Evolutionary conservation across 352 stramenopile species (phyloP).

Genomic region (Pythium brachiatum): DNA sequence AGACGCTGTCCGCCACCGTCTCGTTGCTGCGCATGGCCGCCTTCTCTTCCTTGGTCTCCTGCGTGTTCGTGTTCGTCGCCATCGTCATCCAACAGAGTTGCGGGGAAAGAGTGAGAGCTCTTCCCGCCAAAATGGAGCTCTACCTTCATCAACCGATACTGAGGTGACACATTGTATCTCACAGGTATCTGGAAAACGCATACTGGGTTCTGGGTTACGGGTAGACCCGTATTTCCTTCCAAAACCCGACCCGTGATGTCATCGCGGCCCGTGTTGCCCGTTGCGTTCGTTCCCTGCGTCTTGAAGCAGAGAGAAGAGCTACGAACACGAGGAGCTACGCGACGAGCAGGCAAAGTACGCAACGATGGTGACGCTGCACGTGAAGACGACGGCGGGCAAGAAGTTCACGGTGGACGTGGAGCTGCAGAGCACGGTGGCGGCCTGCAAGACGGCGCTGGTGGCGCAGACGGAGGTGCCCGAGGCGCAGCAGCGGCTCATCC

Average conservation of each 20-base stretch:
- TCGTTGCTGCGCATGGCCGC: background rate
- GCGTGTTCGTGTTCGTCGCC: constrained; percentile 4
- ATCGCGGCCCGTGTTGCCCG: background rate
- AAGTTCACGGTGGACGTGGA: constrained; percentile 76
- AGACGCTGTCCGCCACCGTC: constrained; percentile 6
- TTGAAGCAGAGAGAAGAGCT: constrained; percentile 18
- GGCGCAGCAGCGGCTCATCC: constrained; percentile 85
- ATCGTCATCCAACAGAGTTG: constrained; percentile 1
- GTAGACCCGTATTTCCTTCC: background rate
- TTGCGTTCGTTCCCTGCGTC: constrained; percentile 2
- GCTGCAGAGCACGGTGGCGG: constrained; percentile 63
- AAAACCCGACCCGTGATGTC: constrained; percentile 16
- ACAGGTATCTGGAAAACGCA: background rate
- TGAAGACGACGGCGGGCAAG: constrained; percentile 83
- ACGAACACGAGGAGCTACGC: constrained; percentile 8
- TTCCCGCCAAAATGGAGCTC: constrained; percentile 24
- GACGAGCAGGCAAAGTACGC: background rate
- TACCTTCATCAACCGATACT: constrained; percentile 7
- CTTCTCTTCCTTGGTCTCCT: background rate
- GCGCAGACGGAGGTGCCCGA: constrained; percentile 60
- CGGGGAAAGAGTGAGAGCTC: background rate
- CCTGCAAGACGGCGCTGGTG: constrained; percentile 80
- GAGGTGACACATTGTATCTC: background rate
- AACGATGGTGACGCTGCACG: constrained; percentile 70
- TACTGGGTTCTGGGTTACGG: background rate